Conservation (phyloP, 1,139 yeast genomes). For the Yamadazyma diddensiae region DNA sequence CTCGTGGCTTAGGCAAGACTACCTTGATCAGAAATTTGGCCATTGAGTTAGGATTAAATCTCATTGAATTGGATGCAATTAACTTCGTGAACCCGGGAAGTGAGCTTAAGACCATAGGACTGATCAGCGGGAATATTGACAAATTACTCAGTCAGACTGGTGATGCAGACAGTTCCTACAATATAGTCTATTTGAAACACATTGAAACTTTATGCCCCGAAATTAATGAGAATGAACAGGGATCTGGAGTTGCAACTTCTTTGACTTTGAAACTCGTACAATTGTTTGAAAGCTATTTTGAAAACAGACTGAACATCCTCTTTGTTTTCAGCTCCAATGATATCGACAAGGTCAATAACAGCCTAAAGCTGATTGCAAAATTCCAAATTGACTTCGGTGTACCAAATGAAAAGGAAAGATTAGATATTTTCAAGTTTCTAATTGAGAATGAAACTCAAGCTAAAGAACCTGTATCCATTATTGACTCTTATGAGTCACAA, state of each 20-base stretch:
- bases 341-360: constrained; percentile 65
- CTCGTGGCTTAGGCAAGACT: constrained; percentile 78
- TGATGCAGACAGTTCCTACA: constrained; percentile 21
- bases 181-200: constrained; percentile 63
- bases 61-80: constrained; percentile 69
- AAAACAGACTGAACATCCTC: constrained; percentile 37
- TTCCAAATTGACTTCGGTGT: constrained; percentile 77
- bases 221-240: constrained; percentile 61
- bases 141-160: constrained; percentile 30
- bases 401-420: constrained; percentile 76
- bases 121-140: constrained; percentile 74
- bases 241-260: constrained; percentile 51
- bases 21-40: constrained; percentile 58
- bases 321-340: constrained; percentile 73
- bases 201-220: constrained; percentile 71
- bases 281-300: constrained; percentile 54
- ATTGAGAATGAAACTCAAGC: constrained; percentile 22
- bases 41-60: constrained; percentile 61
- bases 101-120: constrained; percentile 77
- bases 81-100: constrained; percentile 63
- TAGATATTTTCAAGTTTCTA: constrained; percentile 54
- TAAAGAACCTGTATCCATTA: constrained; percentile 9
- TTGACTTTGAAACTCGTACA: constrained; percentile 59
- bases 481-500: constrained; percentile 15
- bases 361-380: constrained; percentile 64